Evolutionary conservation across 371 early-diverging fungal genomes (phyloP).

Genomic region (Actinomucor elegans): DNA sequence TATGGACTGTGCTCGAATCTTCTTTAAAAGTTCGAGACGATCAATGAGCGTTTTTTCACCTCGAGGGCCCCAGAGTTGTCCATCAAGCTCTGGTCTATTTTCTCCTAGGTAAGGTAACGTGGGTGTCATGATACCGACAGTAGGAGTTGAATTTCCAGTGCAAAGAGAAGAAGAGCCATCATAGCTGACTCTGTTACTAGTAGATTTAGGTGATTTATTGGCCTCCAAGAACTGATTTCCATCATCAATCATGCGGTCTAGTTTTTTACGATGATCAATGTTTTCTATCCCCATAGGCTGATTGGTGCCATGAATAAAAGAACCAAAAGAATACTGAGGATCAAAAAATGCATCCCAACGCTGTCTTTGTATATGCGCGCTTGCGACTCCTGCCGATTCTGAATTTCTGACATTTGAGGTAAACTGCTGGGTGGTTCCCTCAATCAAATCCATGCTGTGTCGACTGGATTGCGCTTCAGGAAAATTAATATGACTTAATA

Average conservation of each 20-base stretch:
- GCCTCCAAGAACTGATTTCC: not conserved
- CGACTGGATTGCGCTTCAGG: conserved; percentile 1
- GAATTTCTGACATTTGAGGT: no score
- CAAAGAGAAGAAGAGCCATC: conserved; percentile 3
- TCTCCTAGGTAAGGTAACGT: conserved; percentile 4
- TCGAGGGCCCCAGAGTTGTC: not conserved
- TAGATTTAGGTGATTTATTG: not conserved
- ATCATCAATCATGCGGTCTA: conserved; percentile 17
- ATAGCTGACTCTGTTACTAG: not conserved
- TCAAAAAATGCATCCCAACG: conserved; percentile 28
- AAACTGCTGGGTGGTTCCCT: conserved; percentile 9
- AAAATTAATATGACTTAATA: not conserved
- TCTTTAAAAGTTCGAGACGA: conserved; percentile 17
- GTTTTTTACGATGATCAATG: conserved; percentile 8
- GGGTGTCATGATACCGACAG: conserved; percentile 2
- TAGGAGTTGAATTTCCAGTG: not conserved
- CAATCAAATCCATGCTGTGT: conserved; percentile 23
- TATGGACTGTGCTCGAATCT: conserved; percentile 10
- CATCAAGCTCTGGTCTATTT: not conserved
- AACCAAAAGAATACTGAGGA: conserved; percentile 24
- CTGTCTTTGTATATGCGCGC: conserved; percentile 16
- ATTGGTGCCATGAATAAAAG: conserved; percentile 13
- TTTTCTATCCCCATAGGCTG: not conserved
- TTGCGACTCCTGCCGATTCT: not conserved
- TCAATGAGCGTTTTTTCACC: conserved; percentile 12